Evolutionary conservation across 1,284 basidiomycete species (phyloP).

Genomic region (Boletus mariae): DNA sequence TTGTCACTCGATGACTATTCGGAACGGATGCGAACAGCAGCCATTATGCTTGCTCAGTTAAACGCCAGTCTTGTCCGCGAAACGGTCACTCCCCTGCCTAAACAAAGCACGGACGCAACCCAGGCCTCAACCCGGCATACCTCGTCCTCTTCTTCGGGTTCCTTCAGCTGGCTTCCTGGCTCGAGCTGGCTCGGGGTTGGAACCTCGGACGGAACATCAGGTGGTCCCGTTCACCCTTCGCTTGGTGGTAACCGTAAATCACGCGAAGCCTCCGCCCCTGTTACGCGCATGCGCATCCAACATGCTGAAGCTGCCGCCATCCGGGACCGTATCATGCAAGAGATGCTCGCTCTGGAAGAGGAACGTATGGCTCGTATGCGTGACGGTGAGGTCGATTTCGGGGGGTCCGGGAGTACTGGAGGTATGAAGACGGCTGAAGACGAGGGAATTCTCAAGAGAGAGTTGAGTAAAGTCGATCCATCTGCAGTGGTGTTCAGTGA

Average conservation of each 20-base stretch:
- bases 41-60: slow-evolving; percentile 97
- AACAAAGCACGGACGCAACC: slow-evolving; percentile 21
- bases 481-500: slow-evolving; percentile 94
- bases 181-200: slow-evolving; percentile 54
- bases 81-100: slow-evolving; percentile 35
- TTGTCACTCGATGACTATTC: slow-evolving; percentile 92
- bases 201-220: slow-evolving; percentile 21
- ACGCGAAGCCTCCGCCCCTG: slow-evolving; percentile 25
- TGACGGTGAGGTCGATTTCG: slow-evolving; percentile 55
- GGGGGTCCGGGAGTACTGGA: slow-evolving; percentile 35
- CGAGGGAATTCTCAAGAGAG: slow-evolving; percentile 87
- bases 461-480: slow-evolving; percentile 96
- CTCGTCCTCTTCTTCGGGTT: slow-evolving; percentile 31
- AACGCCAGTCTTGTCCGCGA: slow-evolving; percentile 78
- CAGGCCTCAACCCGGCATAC: slow-evolving; percentile 12
- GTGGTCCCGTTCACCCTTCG: slow-evolving; percentile 32
- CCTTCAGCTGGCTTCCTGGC: slow-evolving; percentile 61
- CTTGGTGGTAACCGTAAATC: slow-evolving; percentile 28
- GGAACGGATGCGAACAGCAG: slow-evolving; percentile 96
- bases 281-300: slow-evolving; percentile 64
- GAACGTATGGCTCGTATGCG: slow-evolving; percentile 96
- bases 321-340: slow-evolving; percentile 94
- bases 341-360: slow-evolving; percentile 97
- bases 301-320: slow-evolving; percentile 85
- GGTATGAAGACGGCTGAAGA: slow-evolving; percentile 76